These are phyloP conservation scores for Claviceps spartinae DNA, from an alignment of 2,329 filamentous ascomycete species.

Conservation along the genomic window DNA sequence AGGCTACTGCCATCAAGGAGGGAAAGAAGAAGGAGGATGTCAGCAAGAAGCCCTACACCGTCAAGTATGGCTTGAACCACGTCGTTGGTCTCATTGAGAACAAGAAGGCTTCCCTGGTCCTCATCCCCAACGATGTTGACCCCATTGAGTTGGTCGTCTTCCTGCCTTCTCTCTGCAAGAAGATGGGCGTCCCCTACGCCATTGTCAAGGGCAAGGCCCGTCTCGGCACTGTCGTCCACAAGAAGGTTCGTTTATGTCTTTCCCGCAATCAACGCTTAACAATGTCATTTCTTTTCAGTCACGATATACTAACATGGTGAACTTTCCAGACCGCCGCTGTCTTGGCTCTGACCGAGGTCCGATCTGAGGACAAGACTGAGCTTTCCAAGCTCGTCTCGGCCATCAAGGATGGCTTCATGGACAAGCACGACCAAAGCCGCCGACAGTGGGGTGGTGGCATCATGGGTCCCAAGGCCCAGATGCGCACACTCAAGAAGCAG, in stretches of 20 bases:
- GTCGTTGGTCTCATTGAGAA: slow-evolving; percentile 95
- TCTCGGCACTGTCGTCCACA: slow-evolving; percentile 97
- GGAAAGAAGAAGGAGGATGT: slow-evolving; percentile 99
- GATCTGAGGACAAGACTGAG: slow-evolving; percentile 96
- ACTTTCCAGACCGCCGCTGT: slow-evolving; percentile 71
- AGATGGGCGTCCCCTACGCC: slow-evolving; percentile 99
- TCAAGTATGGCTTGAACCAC: slow-evolving; percentile 99
- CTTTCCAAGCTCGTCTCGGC: slow-evolving; percentile 90
- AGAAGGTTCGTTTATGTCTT: slow-evolving; percentile 56
- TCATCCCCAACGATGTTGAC: slow-evolving; percentile 99
- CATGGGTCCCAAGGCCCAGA: slow-evolving; percentile 90
- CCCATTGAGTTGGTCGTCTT: slow-evolving; percentile 99
- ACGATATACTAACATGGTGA: neutral
- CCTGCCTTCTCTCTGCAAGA: slow-evolving; percentile 96
- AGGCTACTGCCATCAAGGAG: slow-evolving; percentile 93
- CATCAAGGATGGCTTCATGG: slow-evolving; percentile 95
- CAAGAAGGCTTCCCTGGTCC: slow-evolving; percentile 97
- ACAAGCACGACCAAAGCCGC: slow-evolving; percentile 85
- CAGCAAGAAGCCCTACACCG: slow-evolving; percentile 98
- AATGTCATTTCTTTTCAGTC: neutral
- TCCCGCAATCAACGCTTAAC: neutral
- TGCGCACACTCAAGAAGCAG: slow-evolving; percentile 67
- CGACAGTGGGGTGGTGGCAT: slow-evolving; percentile 99
- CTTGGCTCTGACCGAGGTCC: slow-evolving; percentile 89
- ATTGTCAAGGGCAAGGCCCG: slow-evolving; percentile 99